Evolutionary conservation across 495 filamentous ascomycete genomes (phyloP), one percentile per base, ranked within the genome.

Genomic region (Alectoria sarmentosa): DNA sequence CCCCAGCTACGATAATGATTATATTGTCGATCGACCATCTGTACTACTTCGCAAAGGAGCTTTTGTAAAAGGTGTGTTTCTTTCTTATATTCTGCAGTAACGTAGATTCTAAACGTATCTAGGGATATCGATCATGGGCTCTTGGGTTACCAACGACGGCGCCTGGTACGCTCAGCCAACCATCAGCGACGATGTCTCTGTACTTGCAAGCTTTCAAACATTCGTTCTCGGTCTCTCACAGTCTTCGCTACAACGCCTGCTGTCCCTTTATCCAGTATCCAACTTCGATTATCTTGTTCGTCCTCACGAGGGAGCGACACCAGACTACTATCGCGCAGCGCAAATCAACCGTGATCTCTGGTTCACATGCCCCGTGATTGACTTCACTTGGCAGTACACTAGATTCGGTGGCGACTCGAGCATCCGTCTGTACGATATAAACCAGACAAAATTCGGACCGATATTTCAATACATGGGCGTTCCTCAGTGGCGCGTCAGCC

Each of bases 261-360:
- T 64, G 0, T 28, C 36, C 10, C 66, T 81, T 0, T 81, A 81
- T 68, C 78, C 79, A 0, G 44, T 73, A 5, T 37, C 63, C 13
- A 74, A 77, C 0, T 82, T 79, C 69, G 15, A 65, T 5, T 67
- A 71, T 38, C 71, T 74, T 64, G 65, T 66, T 19, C 63, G 58
- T 13, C 37, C 64, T 42, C 19, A 42, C 2, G 55, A 69, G 28
- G 32, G 71, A 67, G 38, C 62, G 3, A 69, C 75, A n/a, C 65
- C 73, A 21, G 73, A 82, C 64, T 77, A 78, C 61, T 77, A 76
- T 65, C 77, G 78, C 54, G 68, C 76, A 8, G 75, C 77, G 14
- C 75, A 76, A 61, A 73, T 78, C 46, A 78, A 76, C 60, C 74
- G 79, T 6, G 78, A 82, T 62, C 72, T 81, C 58, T 67, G 75